Evolutionary conservation across 2,329 filamentous ascomycete species (phyloP).

Genomic region (Colletotrichum cereale): DNA sequence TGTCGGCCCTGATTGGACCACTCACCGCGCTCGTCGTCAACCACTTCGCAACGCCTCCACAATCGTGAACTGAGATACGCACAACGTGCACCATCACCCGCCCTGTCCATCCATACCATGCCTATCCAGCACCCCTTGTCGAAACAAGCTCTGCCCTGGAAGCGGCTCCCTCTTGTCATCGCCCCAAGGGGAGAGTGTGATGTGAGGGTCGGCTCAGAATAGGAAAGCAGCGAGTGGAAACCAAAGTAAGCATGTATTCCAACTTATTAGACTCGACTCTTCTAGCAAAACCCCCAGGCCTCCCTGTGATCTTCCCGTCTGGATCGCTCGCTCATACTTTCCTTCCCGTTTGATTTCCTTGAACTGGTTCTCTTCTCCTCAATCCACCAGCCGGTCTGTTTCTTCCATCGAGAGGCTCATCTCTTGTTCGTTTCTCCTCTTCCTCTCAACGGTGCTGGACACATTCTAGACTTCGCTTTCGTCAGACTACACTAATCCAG

Average conservation of each 20-base stretch:
- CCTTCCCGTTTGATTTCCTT: slow-evolving; percentile 29
- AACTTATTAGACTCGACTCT: slow-evolving; percentile 36
- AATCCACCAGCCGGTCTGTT: slow-evolving; percentile 35
- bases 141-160: slow-evolving; percentile 39
- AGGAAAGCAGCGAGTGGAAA: not conserved
- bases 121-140: slow-evolving; percentile 18
- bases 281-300: slow-evolving; percentile 18
- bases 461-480: slow-evolving; percentile 17
- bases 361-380: not conserved
- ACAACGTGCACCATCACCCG: not conserved
- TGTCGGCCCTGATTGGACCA: not conserved
- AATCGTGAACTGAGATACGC: not conserved
- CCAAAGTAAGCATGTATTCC: slow-evolving; percentile 31
- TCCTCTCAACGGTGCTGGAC: slow-evolving; percentile 33
- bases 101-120: not conserved
- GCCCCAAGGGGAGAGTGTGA: slow-evolving; percentile 10
- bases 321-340: slow-evolving; percentile 39
- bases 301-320: slow-evolving; percentile 37
- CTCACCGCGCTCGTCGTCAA: not conserved
- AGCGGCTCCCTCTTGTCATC: slow-evolving; percentile 28
- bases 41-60: slow-evolving; percentile 1
- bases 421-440: slow-evolving; percentile 26
- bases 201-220: not conserved
- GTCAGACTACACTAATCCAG: slow-evolving; percentile 26
- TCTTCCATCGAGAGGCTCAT: slow-evolving; percentile 10